Base-by-base conservation (phyloP, 202 grass and related monocot genomes). In the Saccharum hybrid region DNA sequence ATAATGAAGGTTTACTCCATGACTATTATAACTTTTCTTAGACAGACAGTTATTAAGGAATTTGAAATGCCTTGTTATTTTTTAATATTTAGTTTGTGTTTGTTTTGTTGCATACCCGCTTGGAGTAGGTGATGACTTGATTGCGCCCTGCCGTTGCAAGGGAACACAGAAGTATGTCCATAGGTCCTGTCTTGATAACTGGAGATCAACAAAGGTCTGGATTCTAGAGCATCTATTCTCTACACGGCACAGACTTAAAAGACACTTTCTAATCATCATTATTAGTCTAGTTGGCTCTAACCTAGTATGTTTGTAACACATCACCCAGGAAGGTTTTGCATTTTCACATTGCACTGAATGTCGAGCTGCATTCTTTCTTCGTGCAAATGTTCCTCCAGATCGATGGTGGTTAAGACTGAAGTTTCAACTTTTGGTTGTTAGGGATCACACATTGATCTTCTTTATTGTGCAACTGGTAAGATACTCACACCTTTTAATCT, bases 261-360 rank as follows among this genome's bases (percentile, higher is more conserved):
- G 9, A 67, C 13, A 16, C 39, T 76, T 38, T 22, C 57, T 10
- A 60, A 23, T 60, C 57, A 23, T 62, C 66, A 75, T 76, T 7
- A 36, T 83, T 63, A 41, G 1, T 14, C 62, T 42, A 74, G 26
- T 65, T 74, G 13, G 6, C 19, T 63, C 62, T 79, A 38, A 79
- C 39, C 21, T 3, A 52, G 70, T 68, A 79, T 62, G 0, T 56
- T 38, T 57, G 6, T 60, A 83, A 45, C 19, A 68, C 77, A 81
- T 78, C 41, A 80, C 34, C 42, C 91, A 98, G 96, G 96, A 98
- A 94, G 96, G 96, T 77, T 98, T 93, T 98, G 96, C 96, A 68
- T 98, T 98, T 93, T 90, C 96, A 87, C 93, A 98, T 81, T 98
- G 96, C 75, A 98, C 96, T 3, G 93, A 98, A 63, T 98, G 96